These are phyloP conservation scores for Mortierella sp. DNA, from an alignment of 371 early-diverging fungal species.

Conservation along the genomic window DNA sequence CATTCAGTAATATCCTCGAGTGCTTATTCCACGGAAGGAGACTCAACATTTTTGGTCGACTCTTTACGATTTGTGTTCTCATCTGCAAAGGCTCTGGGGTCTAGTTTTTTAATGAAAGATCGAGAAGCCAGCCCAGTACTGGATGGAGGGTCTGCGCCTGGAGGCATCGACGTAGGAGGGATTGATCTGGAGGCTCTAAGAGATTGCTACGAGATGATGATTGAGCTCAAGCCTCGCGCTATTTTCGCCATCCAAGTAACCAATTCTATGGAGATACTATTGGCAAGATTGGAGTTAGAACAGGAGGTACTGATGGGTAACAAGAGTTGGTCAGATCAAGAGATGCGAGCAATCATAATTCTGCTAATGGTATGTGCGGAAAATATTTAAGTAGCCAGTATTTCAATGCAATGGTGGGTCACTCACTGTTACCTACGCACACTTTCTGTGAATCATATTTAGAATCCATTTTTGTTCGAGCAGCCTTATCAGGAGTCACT, in stretches of 20 bases:
- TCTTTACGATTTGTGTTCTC: constrained; percentile 64
- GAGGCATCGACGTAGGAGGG: constrained; percentile 56
- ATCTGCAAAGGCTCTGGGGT: constrained; percentile 39
- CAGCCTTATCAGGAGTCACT: constrained; percentile 62
- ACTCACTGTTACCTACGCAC: neutral
- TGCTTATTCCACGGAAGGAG: constrained; percentile 19
- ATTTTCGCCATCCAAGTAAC: constrained; percentile 61
- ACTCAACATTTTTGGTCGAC: constrained; percentile 58
- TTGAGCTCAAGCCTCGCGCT: constrained; percentile 59
- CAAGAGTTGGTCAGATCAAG: constrained; percentile 39
- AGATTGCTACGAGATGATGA: constrained; percentile 59
- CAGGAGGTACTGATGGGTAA: constrained; percentile 13
- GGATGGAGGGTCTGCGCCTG: neutral
- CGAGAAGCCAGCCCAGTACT: constrained; percentile 5
- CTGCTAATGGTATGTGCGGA: constrained; percentile 56
- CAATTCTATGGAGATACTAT: constrained; percentile 66
- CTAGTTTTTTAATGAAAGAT: constrained; percentile 46
- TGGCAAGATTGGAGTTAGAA: constrained; percentile 66
- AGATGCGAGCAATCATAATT: constrained; percentile 60
- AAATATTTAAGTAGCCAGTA: neutral
- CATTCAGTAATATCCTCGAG: constrained; percentile 17
- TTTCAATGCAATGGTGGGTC: neutral
- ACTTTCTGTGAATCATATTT: neutral
- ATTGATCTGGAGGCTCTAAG: constrained; percentile 63
- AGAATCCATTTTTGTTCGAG: constrained; percentile 68